Base-by-base conservation (phyloP, 768 basidiomycete species). In the Rhodotorula diobovata region DNA sequence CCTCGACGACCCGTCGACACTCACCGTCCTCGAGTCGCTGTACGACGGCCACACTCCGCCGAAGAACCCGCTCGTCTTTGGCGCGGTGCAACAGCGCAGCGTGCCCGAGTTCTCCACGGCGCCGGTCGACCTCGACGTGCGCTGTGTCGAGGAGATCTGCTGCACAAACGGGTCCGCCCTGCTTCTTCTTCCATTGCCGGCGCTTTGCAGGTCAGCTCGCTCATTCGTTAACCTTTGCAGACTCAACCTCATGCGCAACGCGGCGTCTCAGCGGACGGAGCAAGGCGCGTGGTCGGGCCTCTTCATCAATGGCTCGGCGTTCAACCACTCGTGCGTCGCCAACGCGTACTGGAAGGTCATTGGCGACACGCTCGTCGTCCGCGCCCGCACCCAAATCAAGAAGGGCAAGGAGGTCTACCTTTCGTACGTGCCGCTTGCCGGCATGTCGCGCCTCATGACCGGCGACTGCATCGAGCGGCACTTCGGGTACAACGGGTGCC, bases 301-400 rank as follows among this genome's bases (percentile, higher is more conserved):
- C 54, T 81, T 80, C 70, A 39, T 77, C 37, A 62, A 75, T 20
- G 76, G 80, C 0, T 81, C 81, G 0, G 70, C 81, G 28, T 77
- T 81, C 77, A 82, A 82, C 70, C 82, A 82, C 66, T 70, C 79
- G 2, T 82, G 82, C 70, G 46, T 61, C 1, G 53, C 78, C 0
- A 80, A 73, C 63, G 77, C 78, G 10, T 18, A 46, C n/a, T 77
- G 79, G 69, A 30, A 41, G 60, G 77, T 63, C 63, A 75, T 77
- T 61, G 79, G 79, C 9, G 78, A 81, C 65, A 32, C 79, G 45
- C 80, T 82, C 66, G 63, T 80, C 61, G 68, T 82, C n/a, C 77
- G 81, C 16, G 78, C 81, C 8, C 48, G 58, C 6, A 41, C 54
- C 8, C 9, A 41, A 37, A 77, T 82, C 59, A 28, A 45, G 16